phyloP scores from a whole-genome alignment of 2,329 filamentous ascomycete species.

The Lizonia empirigonia region DNA sequence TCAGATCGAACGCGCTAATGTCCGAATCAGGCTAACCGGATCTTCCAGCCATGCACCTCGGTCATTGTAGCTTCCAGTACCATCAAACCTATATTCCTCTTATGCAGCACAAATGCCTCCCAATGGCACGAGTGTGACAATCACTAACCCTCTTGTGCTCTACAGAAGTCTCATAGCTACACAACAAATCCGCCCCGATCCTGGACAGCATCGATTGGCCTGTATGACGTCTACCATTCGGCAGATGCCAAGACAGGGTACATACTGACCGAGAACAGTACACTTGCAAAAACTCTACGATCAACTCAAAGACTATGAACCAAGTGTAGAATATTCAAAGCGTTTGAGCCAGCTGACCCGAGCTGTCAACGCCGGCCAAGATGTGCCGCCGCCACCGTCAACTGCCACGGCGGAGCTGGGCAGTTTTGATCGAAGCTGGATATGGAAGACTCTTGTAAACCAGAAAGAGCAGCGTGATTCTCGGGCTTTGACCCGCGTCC shows the following conservation, averaged over 20 bases:
- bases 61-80: constrained; percentile 13
- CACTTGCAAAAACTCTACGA: constrained; percentile 79
- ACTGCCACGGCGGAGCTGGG: constrained; percentile 19
- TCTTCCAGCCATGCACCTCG: constrained; percentile 16
- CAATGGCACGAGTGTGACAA: constrained; percentile 51
- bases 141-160: constrained; percentile 74
- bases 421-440: constrained; percentile 46
- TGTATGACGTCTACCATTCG: constrained; percentile 45
- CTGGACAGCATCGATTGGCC: constrained; percentile 70
- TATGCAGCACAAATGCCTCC: constrained; percentile 36
- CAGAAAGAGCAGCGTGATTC: constrained; percentile 59
- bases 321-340: constrained; percentile 70
- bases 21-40: constrained; percentile 30
- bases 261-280: constrained; percentile 53
- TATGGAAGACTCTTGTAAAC: constrained; percentile 63
- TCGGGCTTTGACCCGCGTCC: constrained; percentile 69
- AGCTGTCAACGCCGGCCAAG: constrained; percentile 42
- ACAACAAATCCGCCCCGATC: constrained; percentile 70
- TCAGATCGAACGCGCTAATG: constrained; percentile 26
- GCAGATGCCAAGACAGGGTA: constrained; percentile 21
- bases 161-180: constrained; percentile 74
- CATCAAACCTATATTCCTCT: constrained; percentile 11
- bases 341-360: constrained; percentile 66
- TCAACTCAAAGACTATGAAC: constrained; percentile 78
- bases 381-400: constrained; percentile 43